Percentiles rank a stretch among this genome's conserved stretches.
Evolutionary conservation across 148 eudicot species (phyloP).

Genomic region (Salicornia ramosissima): DNA sequence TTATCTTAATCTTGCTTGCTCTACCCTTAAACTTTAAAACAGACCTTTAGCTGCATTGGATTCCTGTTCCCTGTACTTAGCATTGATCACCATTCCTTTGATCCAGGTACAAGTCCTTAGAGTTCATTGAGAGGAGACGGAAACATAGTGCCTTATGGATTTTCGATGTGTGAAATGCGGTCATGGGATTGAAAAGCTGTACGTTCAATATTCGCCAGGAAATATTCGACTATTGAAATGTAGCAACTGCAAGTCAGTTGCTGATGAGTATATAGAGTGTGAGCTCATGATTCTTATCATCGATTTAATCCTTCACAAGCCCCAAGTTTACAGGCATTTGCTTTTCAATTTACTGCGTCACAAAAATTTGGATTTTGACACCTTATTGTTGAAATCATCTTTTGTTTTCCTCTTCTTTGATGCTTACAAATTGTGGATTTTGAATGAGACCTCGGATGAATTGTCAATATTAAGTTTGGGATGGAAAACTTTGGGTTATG

Average conservation of each 20-base stretch:
- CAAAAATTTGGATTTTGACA: constrained; percentile 35
- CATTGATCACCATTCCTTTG: constrained; percentile 5
- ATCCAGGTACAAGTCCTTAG: constrained; percentile 14
- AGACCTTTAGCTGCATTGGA: background rate
- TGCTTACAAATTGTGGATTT: constrained; percentile 36
- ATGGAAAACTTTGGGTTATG: constrained; percentile 39
- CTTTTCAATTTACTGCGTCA: constrained; percentile 61
- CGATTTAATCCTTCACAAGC: constrained; percentile 83
- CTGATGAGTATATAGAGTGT: constrained; percentile 89
- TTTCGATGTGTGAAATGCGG: constrained; percentile 72
- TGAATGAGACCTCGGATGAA: constrained; percentile 26
- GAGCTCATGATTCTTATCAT: constrained; percentile 76
- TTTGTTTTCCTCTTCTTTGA: constrained; percentile 52
- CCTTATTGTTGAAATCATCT: constrained; percentile 50
- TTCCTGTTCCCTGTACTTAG: constrained; percentile 4
- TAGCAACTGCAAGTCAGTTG: constrained; percentile 60
- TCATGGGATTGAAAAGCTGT: constrained; percentile 46
- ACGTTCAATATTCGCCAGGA: constrained; percentile 81
- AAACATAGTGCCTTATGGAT: constrained; percentile 17
- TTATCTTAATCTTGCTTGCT: background rate
- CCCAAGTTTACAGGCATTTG: constrained; percentile 83
- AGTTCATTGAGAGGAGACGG: constrained; percentile 1
- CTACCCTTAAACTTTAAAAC: constrained; percentile 3
- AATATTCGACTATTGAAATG: constrained; percentile 86
- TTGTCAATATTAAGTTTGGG: constrained; percentile 19